Evolutionary conservation across 108 stramenopile species (phyloP).

Genomic region (Cyclotella distinguenda): DNA sequence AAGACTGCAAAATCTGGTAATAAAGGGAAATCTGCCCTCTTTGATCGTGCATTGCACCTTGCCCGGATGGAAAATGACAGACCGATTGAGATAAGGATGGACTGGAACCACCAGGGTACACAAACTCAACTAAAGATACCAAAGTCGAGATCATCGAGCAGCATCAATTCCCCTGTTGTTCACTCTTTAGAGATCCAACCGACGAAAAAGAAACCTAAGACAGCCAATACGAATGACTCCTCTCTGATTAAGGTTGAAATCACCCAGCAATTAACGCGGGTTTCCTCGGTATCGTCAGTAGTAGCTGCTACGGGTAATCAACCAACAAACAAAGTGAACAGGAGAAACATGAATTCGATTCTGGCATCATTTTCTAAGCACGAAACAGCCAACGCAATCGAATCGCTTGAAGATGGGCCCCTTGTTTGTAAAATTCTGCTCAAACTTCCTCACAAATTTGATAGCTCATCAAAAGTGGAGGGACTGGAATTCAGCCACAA

Average conservation of each 20-base stretch:
- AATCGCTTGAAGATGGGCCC: conserved; percentile 39
- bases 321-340: conserved; percentile 10
- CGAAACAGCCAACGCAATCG: conserved; percentile 35
- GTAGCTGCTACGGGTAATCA: background rate
- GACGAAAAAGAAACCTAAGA: conserved; percentile 11
- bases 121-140: conserved; percentile 16
- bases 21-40: conserved; percentile 45
- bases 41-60: conserved; percentile 68
- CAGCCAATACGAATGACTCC: background rate
- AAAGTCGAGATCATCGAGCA: background rate
- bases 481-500: conserved; percentile 45
- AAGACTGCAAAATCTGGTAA: conserved; percentile 69
- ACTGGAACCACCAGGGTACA: conserved; percentile 73
- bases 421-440: conserved; percentile 47
- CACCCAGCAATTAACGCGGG: too few relatives aligned
- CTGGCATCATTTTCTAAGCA: conserved; percentile 13
- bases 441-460: conserved; percentile 6
- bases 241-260: background rate
- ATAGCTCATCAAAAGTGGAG: conserved; percentile 1
- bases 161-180: background rate
- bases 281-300: too few relatives aligned
- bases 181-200: background rate
- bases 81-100: conserved; percentile 77
- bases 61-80: conserved; percentile 69
- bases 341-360: conserved; percentile 22